Base-by-base conservation (phyloP, 106 monocot species). In the Dioscorea zingiberensis region DNA sequence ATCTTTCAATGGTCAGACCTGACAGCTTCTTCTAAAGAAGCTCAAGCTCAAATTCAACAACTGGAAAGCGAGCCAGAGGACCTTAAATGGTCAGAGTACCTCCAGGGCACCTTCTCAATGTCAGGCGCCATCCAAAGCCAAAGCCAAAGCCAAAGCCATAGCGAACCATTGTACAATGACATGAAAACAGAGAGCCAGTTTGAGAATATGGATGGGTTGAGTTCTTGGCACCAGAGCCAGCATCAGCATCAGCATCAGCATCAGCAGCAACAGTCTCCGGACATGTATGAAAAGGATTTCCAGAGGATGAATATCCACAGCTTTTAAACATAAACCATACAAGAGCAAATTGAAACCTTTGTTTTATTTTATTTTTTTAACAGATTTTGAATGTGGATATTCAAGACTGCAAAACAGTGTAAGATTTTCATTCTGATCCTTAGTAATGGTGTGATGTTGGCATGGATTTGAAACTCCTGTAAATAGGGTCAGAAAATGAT, bases 11-110 rank as follows among this genome's bases (percentile, higher is more conserved):
- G 92, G 82, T 65, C 82, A 1, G 88, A 85, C 0, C 58, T 80
- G 63, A 18, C 65, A 4, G 45, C 75, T 0, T 74, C 83, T 53
- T 74, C 83, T 53, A 86, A 80, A 61, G 69, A 75, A 1, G 29
- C 21, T 0, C n/a, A n/a, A n/a, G n/a, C n/a, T n/a, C 75, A 67
- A 48, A 27, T 71, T 15, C 46, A 74, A 38, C 38, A 38, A 5
- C 46, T 79, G 0, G 83, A 74, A 23, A 74, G 58, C 1, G 79
- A 80, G 25, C 73, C 71, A 4, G 88, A 85, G 19, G 88, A 93
- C 48, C 69, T 93, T 29, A 88, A 80, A 67, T 93, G 93, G 93
- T 78, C 85, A 0, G 93, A 93, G 44, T 86, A 83, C 62, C 87
- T 93, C 7, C 71, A 85, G 14, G 81, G 85, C 6, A 55, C 71